Evolutionary conservation across 768 basidiomycete species (phyloP).

Genomic region (Boletus tomentosulus): DNA sequence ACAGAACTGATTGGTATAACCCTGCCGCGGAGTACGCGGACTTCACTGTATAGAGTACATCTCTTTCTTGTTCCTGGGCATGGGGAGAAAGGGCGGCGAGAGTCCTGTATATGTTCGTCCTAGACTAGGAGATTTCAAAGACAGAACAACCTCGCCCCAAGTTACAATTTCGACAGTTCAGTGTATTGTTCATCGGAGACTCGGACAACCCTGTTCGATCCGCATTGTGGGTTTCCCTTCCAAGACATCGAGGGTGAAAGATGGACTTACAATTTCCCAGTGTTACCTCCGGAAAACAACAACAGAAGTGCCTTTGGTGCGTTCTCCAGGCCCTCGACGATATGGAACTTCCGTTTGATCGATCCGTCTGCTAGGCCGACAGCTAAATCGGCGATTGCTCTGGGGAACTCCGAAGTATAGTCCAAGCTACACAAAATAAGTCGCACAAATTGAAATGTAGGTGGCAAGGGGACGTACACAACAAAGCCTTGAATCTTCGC

Average conservation of each 20-base stretch:
- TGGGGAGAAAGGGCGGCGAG: not conserved
- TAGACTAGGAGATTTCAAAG: not conserved
- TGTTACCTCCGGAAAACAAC: constrained; percentile 74
- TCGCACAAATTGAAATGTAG: not conserved
- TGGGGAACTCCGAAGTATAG: constrained; percentile 57
- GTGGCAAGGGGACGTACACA: constrained; percentile 44
- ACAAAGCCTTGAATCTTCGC: constrained; percentile 84
- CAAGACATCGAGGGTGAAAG: not conserved
- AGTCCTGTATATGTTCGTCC: not conserved
- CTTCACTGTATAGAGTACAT: constrained; percentile 3
- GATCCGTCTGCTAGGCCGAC: constrained; percentile 59
- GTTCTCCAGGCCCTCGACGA: constrained; percentile 71
- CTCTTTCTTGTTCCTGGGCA: constrained; percentile 12
- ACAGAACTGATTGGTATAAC: not conserved
- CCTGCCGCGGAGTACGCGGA: not conserved
- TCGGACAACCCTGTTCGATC: constrained; percentile 47
- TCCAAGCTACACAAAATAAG: constrained; percentile 53
- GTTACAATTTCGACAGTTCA: constrained; percentile 5
- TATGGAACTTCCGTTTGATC: constrained; percentile 77
- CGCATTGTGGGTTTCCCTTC: constrained; percentile 1
- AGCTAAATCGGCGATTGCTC: constrained; percentile 54
- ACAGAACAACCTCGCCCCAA: not conserved
- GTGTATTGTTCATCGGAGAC: constrained; percentile 41
- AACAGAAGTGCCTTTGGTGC: constrained; percentile 67
- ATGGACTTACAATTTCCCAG: constrained; percentile 60